Percentiles rank a stretch among this genome's conserved stretches.
Conservation (phyloP, 805 yeast species). For the Candida qinlingensis region DNA sequence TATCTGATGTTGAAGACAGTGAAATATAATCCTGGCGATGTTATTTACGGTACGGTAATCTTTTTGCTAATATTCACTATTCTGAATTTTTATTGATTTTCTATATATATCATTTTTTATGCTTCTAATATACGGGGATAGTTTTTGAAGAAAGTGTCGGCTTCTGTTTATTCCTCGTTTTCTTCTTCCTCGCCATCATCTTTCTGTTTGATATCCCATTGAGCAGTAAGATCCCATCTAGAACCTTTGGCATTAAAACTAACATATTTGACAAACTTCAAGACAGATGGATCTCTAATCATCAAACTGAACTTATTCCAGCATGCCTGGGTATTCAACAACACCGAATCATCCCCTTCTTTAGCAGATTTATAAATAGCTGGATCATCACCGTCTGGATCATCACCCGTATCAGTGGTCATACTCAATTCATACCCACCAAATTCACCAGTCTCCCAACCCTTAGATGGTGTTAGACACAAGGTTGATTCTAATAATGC, state of each 20-base stretch:
- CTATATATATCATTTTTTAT: neutral
- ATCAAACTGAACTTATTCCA: conserved; percentile 80
- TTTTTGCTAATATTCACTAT: neutral
- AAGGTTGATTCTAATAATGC: conserved; percentile 74
- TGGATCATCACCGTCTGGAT: conserved; percentile 60
- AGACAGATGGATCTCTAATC: conserved; percentile 77
- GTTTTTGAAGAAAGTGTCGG: no score
- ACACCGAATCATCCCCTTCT: conserved; percentile 68
- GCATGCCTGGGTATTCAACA: conserved; percentile 71
- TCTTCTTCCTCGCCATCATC: conserved; percentile 37
- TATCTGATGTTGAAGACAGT: conserved; percentile 23
- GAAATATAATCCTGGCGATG: conserved; percentile 9
- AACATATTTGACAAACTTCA: conserved; percentile 89
- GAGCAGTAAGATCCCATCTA: conserved; percentile 83
- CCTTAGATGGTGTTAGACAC: conserved; percentile 71
- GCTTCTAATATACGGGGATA: no score
- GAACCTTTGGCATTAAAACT: conserved; percentile 84
- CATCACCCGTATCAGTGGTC: conserved; percentile 45
- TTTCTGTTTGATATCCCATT: conserved; percentile 64
- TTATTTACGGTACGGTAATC: neutral
- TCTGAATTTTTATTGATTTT: neutral
- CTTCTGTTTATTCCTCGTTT: conserved; percentile 15
- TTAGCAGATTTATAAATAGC: conserved; percentile 64
- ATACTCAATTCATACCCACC: conserved; percentile 96
- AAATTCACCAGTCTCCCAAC: conserved; percentile 83